Evolutionary conservation across 2,329 filamentous ascomycete genomes (phyloP).

Genomic region (Colletotrichum tamarilloi): DNA sequence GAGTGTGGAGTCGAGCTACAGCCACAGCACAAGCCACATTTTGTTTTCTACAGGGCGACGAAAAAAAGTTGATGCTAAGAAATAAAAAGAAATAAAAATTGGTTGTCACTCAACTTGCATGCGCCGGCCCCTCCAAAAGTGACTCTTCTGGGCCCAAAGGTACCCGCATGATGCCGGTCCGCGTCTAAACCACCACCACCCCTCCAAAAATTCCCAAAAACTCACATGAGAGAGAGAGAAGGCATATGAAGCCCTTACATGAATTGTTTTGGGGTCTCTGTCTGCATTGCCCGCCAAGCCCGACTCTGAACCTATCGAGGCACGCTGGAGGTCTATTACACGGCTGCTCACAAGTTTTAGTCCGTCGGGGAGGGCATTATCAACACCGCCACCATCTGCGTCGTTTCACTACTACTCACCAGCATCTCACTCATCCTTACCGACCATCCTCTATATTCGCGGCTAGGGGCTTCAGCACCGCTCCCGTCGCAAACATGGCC

Average conservation of each 20-base stretch:
- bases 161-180: slow-evolving; percentile 29
- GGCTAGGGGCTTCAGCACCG: slow-evolving; percentile 18
- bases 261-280: slow-evolving; percentile 17
- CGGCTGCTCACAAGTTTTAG: neutral
- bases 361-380: neutral
- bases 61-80: neutral
- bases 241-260: slow-evolving; percentile 25
- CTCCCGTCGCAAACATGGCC: slow-evolving; percentile 31
- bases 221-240: slow-evolving; percentile 15
- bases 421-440: neutral
- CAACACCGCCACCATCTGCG: neutral
- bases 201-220: slow-evolving; percentile 8
- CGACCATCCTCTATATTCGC: neutral
- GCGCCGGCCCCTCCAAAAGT: slow-evolving; percentile 16
- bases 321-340: slow-evolving; percentile 9
- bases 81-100: neutral
- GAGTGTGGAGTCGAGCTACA: neutral
- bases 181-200: neutral
- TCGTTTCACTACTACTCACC: slow-evolving; percentile 12
- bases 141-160: neutral
- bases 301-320: slow-evolving; percentile 1
- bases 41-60: neutral
- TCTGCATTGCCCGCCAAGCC: slow-evolving; percentile 17
- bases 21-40: slow-evolving; percentile 20
- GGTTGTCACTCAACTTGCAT: neutral